Base-by-base conservation (phyloP, 129 eudicot genomes). In the Saposhnikovia divaricata region DNA sequence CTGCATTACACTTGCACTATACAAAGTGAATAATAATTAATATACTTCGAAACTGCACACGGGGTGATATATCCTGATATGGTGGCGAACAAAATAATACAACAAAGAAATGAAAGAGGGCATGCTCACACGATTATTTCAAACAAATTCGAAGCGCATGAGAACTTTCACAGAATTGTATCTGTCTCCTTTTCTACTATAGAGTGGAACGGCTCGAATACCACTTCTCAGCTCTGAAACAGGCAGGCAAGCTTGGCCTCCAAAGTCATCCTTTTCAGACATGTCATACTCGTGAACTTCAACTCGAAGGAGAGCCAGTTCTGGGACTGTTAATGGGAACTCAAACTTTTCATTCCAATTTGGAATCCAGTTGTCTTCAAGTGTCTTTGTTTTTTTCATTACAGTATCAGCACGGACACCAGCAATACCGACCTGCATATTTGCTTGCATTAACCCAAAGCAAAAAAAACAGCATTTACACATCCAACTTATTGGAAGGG, bases 261-360 rank as follows among this genome's bases (percentile, higher is more conserved):
- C 96, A 77, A 94, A 94, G 78, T 94, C 97, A 81, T 94, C 98
- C 74, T 90, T 91, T 37, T 90, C 92, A 15, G 97, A 87, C 89
- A 87, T 79, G 81, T 94, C 96, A 59, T 88, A 79, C 87, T 93
- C 98, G 57, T 87, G 91, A 82, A 93, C 97, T 87, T 93, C 96
- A 12, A 93, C 51, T 47, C 98, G 86, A 69, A 93, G 88, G 42
- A 93, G 81, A 65, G 97, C 98, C 46, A 93, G 87, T 79, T 93
- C 98, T 3, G 98, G 98, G 71, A 86, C 96, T 23, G 89, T 91
- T 75, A 93, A 71, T 2, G 85, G 82, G 76, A 91, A 93, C 83
- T 88, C 92, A 80, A 93, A 93, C 78, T 77, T 82, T 78, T 93
- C 97, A 21, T 94, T 87, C 98, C 98, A 94, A 44, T 75, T 79